These are phyloP conservation scores for Russula earlei DNA, from an alignment of 768 basidiomycete genomes.

Conservation along the genomic window DNA sequence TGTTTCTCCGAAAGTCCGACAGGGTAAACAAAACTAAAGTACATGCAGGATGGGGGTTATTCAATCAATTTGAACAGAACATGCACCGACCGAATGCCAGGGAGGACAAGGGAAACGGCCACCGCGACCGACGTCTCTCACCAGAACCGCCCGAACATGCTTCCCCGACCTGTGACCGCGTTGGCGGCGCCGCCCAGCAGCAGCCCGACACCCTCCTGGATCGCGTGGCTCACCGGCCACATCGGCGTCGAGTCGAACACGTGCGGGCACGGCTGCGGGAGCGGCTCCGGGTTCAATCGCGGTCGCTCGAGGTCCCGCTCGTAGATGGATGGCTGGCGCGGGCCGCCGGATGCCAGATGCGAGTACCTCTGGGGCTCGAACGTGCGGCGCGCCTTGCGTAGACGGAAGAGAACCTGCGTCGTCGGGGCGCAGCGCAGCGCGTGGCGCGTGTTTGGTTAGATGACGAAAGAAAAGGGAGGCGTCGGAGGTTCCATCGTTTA, in stretches of 20 bases:
- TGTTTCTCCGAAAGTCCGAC: not conserved
- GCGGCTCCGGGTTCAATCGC: slow-evolving; percentile 35
- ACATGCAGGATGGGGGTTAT: not conserved
- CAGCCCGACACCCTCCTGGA: slow-evolving; percentile 63
- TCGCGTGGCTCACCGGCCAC: slow-evolving; percentile 64
- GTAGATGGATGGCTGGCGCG: slow-evolving; percentile 62
- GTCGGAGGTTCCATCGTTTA: not conserved
- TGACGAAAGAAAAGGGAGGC: too few relatives aligned
- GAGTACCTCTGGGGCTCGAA: slow-evolving; percentile 44
- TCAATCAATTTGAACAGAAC: too few relatives aligned
- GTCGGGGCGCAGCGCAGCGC: too few relatives aligned
- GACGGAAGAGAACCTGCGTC: slow-evolving; percentile 44
- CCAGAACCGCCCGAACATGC: slow-evolving; percentile 60
- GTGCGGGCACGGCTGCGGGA: slow-evolving; percentile 73
- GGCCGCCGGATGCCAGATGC: slow-evolving; percentile 36
- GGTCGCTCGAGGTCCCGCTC: slow-evolving; percentile 60
- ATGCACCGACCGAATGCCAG: too few relatives aligned
- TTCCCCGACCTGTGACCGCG: slow-evolving; percentile 27
- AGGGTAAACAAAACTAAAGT: not conserved
- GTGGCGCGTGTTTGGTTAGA: not conserved
- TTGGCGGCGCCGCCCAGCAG: slow-evolving; percentile 36
- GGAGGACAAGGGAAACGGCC: too few relatives aligned
- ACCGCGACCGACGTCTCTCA: slow-evolving; percentile 17
- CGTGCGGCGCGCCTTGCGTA: slow-evolving; percentile 44
- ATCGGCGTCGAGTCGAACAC: slow-evolving; percentile 69